These are phyloP conservation scores for Cenchrus fungigraminus DNA, from an alignment of 176 grass and related monocot genomes.

Conservation along the genomic window DNA sequence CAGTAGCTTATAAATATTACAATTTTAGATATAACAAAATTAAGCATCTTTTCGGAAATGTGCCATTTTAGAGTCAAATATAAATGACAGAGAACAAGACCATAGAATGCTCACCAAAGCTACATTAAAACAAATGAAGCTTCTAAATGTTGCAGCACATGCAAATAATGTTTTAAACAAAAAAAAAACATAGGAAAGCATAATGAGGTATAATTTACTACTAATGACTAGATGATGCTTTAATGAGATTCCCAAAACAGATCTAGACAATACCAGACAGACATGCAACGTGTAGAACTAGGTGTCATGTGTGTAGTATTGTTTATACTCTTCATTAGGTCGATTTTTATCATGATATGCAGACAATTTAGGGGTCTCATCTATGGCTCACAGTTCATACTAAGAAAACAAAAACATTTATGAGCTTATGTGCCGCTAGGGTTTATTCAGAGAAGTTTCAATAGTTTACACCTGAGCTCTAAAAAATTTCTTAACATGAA, in stretches of 20 bases:
- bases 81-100: not conserved
- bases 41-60: not conserved
- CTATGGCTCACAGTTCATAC: not conserved
- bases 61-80: not conserved
- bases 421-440: not conserved
- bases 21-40: not conserved
- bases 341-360: not conserved
- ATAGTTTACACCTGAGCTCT: not conserved
- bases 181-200: not conserved
- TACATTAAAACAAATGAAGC: not conserved
- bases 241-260: not conserved
- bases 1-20: not conserved
- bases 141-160: not conserved
- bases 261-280: constrained; percentile 9
- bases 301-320: not conserved
- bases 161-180: not conserved
- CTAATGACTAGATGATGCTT: not conserved
- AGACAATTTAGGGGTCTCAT: not conserved
- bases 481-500: not conserved
- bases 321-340: not conserved
- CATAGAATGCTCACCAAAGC: not conserved
- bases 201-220: not conserved
- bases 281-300: not conserved
- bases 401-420: not conserved
- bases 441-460: not conserved